Evolutionary conservation across 2,329 filamentous ascomycete species (phyloP).

Genomic region (Apiospora kogelbergensis): DNA sequence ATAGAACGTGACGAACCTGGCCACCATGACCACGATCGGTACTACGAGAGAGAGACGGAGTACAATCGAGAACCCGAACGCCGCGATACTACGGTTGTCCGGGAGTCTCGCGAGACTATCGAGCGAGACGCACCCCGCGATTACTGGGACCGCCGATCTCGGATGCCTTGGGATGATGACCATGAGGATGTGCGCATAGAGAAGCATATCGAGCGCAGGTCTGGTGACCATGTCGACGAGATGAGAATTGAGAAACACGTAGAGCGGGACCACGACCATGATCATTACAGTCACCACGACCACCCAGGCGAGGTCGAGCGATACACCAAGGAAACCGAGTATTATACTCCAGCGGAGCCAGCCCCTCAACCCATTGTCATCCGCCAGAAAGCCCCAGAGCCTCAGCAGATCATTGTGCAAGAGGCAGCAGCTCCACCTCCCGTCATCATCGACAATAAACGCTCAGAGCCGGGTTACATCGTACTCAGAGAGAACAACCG

Average conservation of each 20-base stretch:
- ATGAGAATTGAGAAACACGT: constrained; percentile 31
- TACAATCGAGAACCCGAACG: constrained; percentile 27
- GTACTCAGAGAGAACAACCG: constrained; percentile 43
- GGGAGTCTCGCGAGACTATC: constrained; percentile 44
- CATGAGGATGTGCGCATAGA: constrained; percentile 43
- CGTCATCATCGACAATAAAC: constrained; percentile 42
- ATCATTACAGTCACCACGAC: constrained; percentile 38
- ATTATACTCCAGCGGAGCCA: constrained; percentile 54
- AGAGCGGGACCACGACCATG: constrained; percentile 24
- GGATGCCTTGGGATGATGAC: constrained; percentile 34
- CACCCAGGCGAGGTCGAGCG: constrained; percentile 53
- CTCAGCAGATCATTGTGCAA: constrained; percentile 61
- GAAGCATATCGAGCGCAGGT: constrained; percentile 32
- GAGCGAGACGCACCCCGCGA: constrained; percentile 38
- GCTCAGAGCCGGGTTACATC: constrained; percentile 44
- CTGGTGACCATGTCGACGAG: constrained; percentile 29
- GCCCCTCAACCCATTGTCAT: constrained; percentile 54
- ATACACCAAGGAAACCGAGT: constrained; percentile 63
- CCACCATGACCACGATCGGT: constrained; percentile 13
- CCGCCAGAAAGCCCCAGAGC: constrained; percentile 53
- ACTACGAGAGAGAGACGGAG: constrained; percentile 21
- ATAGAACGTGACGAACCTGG: constrained; percentile 25
- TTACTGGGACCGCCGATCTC: constrained; percentile 44
- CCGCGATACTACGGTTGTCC: constrained; percentile 31
- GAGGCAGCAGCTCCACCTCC: constrained; percentile 55